Evolutionary conservation across 2,329 filamentous ascomycete species (phyloP), one percentile per base, ranked within the genome.

Genomic region (Aspergillus vadensis): DNA sequence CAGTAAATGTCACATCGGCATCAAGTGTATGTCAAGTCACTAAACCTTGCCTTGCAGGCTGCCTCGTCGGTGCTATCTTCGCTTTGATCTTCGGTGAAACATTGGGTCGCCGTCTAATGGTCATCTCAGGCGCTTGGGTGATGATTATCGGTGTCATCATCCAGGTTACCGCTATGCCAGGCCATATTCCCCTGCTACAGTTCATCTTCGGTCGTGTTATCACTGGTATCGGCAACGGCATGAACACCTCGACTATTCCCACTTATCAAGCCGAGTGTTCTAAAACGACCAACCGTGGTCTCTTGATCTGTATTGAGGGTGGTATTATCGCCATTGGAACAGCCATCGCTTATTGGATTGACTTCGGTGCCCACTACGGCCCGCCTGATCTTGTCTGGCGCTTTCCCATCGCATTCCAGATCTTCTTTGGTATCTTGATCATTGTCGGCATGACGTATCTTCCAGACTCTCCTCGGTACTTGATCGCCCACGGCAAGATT

Each of bases 131-230:
- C 27, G 64, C 63, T 5, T 30, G 51, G 5, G 53, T 62, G n/a
- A 67, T 66, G 65, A 66, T 64, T 12, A 38, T 61, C 9, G 63
- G 65, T 14, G 65, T 64, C 5, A 44, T 66, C 38, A 54, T 66
- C 10, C 63, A 67, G 27, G 63, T 65, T 17, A 62, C 65, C n/a
- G 60, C 63, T 4, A 64, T 64, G 49, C 51, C 59, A 25, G 44
- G 44, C 9, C 57, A 56, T 4, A 36, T 65, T 7, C 63, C 63
- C 7, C 57, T 67, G 17, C 38, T 65, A n/a, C 62, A 67, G 14
- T 67, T 62, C 47, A 67, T 66, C 15, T 58, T 67, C 17, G 63
- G 63, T 5, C 64, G 65, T n/a, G 63, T 66, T 9, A 64, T 65
- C 23, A 66, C 65, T n/a, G 64, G 63, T 8, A 61, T 67, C 19